Evolutionary conservation across 805 yeast species (phyloP).

Genomic region (Tetrapisispora fleetii): DNA sequence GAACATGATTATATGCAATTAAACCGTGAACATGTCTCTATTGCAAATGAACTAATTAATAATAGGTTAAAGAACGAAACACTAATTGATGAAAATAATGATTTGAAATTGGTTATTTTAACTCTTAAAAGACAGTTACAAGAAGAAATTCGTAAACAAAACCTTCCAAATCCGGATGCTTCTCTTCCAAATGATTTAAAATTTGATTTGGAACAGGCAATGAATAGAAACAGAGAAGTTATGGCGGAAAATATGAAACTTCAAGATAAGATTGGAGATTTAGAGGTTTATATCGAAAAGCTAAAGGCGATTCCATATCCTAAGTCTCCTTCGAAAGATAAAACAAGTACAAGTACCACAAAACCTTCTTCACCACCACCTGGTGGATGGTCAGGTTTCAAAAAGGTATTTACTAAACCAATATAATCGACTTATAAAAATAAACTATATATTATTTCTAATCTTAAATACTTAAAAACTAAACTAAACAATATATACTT

Average conservation of each 20-base stretch:
- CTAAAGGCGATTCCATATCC: constrained; percentile 17
- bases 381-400: constrained; percentile 21
- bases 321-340: background rate
- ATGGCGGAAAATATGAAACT: constrained; percentile 50
- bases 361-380: constrained; percentile 5
- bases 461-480: background rate
- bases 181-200: constrained; percentile 34
- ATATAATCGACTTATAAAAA: too few relatives aligned
- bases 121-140: constrained; percentile 36
- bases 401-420: constrained; percentile 15
- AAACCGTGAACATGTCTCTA: constrained; percentile 73
- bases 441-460: too few relatives aligned
- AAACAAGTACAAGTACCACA: background rate
- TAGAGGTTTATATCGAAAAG: constrained; percentile 35
- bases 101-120: constrained; percentile 39
- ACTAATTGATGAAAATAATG: constrained; percentile 62
- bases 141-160: constrained; percentile 24
- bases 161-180: constrained; percentile 28
- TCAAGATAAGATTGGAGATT: constrained; percentile 40
- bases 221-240: constrained; percentile 55
- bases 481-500: background rate
- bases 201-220: constrained; percentile 46
- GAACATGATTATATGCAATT: constrained; percentile 60
- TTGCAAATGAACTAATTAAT: constrained; percentile 80
- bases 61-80: constrained; percentile 69